Evolutionary conservation across 1,284 basidiomycete species (phyloP).

Genomic region (Fomitopsis schrenkii): DNA sequence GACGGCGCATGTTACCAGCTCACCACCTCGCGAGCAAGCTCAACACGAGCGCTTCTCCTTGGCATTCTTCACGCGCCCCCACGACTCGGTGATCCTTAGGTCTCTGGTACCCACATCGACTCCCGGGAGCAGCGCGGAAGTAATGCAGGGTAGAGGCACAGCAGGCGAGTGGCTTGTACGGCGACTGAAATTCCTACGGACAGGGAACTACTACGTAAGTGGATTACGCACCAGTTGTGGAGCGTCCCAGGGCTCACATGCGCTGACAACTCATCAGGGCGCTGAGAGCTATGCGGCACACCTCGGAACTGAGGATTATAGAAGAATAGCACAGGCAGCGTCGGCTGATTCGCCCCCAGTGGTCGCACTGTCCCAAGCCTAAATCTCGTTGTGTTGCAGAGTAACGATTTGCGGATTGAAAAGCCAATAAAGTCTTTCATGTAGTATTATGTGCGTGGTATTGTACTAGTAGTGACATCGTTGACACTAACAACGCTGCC

Average conservation of each 20-base stretch:
- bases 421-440: no score
- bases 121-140: background rate
- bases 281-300: conserved; percentile 4
- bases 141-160: conserved; percentile 9
- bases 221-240: background rate
- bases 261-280: background rate
- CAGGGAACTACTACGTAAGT: conserved; percentile 6
- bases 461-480: no score
- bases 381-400: no score
- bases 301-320: conserved; percentile 9
- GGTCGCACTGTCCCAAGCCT: no score
- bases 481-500: no score
- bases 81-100: conserved; percentile 42
- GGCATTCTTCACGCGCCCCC: conserved; percentile 60
- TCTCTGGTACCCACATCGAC: conserved; percentile 28
- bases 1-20: conserved; percentile 19
- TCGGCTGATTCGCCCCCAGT: no score
- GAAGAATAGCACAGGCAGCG: background rate
- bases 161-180: conserved; percentile 8
- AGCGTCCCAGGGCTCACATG: no score
- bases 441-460: no score
- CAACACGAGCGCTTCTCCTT: conserved; percentile 51
- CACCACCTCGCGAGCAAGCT: conserved; percentile 43
- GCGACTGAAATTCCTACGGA: conserved; percentile 1
- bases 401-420: no score